Base-by-base conservation (phyloP, 768 basidiomycete species). In the Solioccasus polychromus region DNA sequence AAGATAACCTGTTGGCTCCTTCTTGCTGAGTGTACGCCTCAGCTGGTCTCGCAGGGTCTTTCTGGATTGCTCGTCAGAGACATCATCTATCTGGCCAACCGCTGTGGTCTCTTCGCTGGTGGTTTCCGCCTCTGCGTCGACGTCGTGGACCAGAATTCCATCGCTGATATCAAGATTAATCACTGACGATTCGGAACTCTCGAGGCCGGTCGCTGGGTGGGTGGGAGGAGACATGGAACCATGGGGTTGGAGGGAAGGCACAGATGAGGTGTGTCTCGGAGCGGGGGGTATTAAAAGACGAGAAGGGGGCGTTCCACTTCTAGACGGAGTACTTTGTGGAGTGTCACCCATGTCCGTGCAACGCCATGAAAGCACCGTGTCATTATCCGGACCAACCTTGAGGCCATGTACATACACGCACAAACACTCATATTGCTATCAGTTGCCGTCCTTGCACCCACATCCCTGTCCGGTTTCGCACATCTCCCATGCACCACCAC, bases 401-500 rank as follows among this genome's bases (percentile, higher is more conserved):
- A 51, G 37, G 34, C 29, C 22, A 19, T 39, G 23, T 32, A 34
- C 42, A 58, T 35, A 57, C 37, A 32, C 42, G 57, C 31, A 57
- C 57, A 60, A 34, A 5, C 15, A 35, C 45, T 60, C 51, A 54
- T 20, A 57, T 9, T 48, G 14, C 14, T 9, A 37, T 18, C 5
- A 61, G 43, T 30, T n/a, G 50, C 24, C 26, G 54, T 11, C 91
- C 90, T 63, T 90, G 88, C 3, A 93, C 75, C 87, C 89, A 95
- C 64, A 92, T 73, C 3, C 66, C 71, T 2, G 47, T 56, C 17
- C 88, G 75, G 65, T 93, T 93, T 40, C 76, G 72, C 5, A 57
- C 57, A 57, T 88, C 83, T 0, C 92, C 92, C 32, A 86, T 60
- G 55, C 88, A 88, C 89, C 90, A 94, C 92, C 92, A 93, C 59